Percentiles rank a stretch among this genome's conserved stretches.
phyloP scores from a whole-genome alignment of 768 basidiomycete species.

The Phanerodontia chrysosporium region DNA sequence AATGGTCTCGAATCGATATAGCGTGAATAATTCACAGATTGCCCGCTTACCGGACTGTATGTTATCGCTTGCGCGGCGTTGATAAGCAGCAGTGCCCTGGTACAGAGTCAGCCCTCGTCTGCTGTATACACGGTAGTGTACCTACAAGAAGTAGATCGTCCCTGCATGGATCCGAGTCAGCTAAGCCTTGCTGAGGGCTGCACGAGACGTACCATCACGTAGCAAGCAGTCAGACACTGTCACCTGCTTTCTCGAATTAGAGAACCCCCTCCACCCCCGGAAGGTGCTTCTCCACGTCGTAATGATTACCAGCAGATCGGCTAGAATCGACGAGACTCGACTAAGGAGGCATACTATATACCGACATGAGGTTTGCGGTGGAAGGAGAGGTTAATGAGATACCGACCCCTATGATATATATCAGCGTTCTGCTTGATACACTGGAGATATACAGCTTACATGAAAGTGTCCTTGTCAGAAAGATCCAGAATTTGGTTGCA shows the following conservation, averaged over 20 bases:
- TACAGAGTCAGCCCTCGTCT: neutral
- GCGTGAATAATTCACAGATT: too few species aligned
- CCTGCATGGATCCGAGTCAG: neutral
- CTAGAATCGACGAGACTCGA: neutral
- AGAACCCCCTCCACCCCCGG: neutral
- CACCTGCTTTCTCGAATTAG: neutral
- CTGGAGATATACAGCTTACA: neutral
- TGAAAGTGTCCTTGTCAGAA: neutral
- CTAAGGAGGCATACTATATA: neutral
- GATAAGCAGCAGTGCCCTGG: neutral
- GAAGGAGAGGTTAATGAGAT: neutral
- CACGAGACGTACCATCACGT: neutral
- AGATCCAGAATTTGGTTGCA: neutral
- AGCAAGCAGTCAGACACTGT: neutral
- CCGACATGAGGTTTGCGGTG: neutral
- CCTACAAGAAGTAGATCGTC: neutral
- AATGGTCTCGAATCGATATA: too few species aligned
- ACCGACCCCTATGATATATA: neutral
- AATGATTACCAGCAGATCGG: neutral
- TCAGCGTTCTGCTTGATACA: neutral
- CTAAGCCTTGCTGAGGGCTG: neutral
- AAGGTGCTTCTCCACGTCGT: neutral
- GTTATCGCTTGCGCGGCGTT: neutral
- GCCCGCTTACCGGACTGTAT: neutral
- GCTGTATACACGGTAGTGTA: neutral